phyloP scores from a whole-genome alignment of 2,329 filamentous ascomycete genomes.

The Teratosphaeria epicoccoides region DNA sequence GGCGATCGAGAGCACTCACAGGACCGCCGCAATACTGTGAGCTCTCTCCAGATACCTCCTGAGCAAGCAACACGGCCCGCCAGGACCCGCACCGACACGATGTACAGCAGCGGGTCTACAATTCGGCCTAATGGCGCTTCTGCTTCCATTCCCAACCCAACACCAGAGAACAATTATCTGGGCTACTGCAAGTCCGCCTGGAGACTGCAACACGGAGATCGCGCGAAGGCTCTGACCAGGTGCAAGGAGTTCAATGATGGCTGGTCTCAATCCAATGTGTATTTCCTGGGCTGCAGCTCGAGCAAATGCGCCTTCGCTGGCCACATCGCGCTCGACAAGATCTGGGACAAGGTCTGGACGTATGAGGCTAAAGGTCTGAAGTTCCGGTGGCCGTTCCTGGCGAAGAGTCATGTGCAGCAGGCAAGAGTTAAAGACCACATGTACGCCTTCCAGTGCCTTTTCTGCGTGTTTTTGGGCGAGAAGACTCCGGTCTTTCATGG shows the following conservation, averaged over 20 bases:
- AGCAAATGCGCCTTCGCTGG: slow-evolving; percentile 36
- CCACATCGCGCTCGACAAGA: slow-evolving; percentile 15
- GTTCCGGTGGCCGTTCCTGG: slow-evolving; percentile 39
- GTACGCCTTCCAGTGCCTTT: slow-evolving; percentile 36
- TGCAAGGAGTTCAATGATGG: slow-evolving; percentile 15
- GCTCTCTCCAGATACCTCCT: slow-evolving; percentile 3
- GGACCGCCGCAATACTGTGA: slow-evolving; percentile 13
- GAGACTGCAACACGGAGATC: slow-evolving; percentile 28
- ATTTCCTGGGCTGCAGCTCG: slow-evolving; percentile 29
- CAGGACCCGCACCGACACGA: slow-evolving; percentile 1
- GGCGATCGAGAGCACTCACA: slow-evolving; percentile 7
- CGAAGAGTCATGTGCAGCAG: slow-evolving; percentile 34
- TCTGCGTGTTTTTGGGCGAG: slow-evolving; percentile 33
- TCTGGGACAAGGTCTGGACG: slow-evolving; percentile 19
- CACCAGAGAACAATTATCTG: slow-evolving; percentile 24
- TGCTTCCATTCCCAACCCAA: slow-evolving; percentile 17
- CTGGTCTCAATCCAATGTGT: slow-evolving; percentile 15
- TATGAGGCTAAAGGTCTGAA: slow-evolving; percentile 26
- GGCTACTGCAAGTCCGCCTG: slow-evolving; percentile 39
- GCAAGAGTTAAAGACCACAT: slow-evolving; percentile 22
- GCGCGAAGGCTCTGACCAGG: slow-evolving; percentile 21
- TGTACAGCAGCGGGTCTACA: not conserved
- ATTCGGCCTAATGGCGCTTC: slow-evolving; percentile 5
- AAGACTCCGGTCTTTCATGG: slow-evolving; percentile 30
- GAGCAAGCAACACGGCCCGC: not conserved